phyloP scores from a whole-genome alignment of 2,329 filamentous ascomycete genomes.

The Cadophora luteo-olivacea region DNA sequence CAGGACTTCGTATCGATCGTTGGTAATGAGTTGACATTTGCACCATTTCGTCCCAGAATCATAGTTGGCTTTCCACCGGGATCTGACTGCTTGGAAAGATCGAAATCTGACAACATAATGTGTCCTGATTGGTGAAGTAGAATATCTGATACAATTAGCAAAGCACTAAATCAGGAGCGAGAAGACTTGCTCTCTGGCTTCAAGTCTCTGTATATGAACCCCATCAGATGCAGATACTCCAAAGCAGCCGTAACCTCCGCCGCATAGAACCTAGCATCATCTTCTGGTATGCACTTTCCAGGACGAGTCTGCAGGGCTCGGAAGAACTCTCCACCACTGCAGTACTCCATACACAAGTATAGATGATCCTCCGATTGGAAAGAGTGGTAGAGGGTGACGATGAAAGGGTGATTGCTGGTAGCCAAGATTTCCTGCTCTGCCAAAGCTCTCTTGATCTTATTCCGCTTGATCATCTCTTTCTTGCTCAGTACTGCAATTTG shows the following conservation, averaged over 20 bases:
- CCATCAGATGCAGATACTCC: constrained; percentile 98
- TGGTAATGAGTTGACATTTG: constrained; percentile 84
- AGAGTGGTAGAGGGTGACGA: constrained; percentile 97
- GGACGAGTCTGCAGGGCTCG: constrained; percentile 93
- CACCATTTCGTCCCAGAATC: constrained; percentile 86
- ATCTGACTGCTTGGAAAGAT: constrained; percentile 96
- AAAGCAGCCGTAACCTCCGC: constrained; percentile 96
- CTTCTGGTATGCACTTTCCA: constrained; percentile 96
- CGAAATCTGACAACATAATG: constrained; percentile 99
- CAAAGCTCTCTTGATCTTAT: constrained; percentile 98
- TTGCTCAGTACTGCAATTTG: constrained; percentile 83
- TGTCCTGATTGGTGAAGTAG: constrained; percentile 98
- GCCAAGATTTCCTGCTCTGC: constrained; percentile 98
- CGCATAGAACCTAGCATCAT: constrained; percentile 96
- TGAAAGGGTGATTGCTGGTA: constrained; percentile 98
- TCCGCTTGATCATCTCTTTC: constrained; percentile 99
- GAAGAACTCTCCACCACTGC: constrained; percentile 98
- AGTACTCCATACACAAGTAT: constrained; percentile 99
- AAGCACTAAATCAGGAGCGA: constrained; percentile 24
- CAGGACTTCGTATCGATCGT: constrained; percentile 99
- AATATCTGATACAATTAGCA: constrained; percentile 72
- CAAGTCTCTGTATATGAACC: constrained; percentile 97
- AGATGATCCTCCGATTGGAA: constrained; percentile 99
- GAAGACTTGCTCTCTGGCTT: constrained; percentile 89
- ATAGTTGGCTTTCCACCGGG: constrained; percentile 95